Evolutionary conservation across 2,329 filamentous ascomycete genomes (phyloP).

Genomic region (Trichophyton equinum): DNA sequence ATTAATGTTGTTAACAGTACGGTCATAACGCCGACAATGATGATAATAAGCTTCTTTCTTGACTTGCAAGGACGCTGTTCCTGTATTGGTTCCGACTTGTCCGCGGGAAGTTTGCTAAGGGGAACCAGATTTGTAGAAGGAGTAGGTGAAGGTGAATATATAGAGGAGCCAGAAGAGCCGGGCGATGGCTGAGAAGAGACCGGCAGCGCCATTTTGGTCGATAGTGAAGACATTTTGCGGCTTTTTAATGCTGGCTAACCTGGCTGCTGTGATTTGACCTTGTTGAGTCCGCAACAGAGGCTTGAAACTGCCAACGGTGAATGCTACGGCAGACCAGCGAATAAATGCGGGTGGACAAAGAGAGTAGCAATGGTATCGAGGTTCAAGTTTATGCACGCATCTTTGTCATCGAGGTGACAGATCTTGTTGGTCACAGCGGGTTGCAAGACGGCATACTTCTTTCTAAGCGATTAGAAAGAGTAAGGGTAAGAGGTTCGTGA

Average conservation of each 20-base stretch:
- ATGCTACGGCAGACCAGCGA: not conserved
- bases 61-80: not conserved
- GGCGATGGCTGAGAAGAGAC: not conserved
- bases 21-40: not conserved
- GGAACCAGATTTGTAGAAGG: not conserved
- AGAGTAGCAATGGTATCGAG: not conserved
- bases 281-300: not conserved
- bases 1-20: not conserved
- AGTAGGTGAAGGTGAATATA: not conserved
- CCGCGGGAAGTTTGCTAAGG: not conserved
- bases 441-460: not conserved
- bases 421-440: not conserved
- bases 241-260: not conserved
- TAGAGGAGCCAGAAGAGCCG: not conserved
- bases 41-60: not conserved
- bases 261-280: not conserved
- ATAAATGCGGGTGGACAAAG: not conserved
- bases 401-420: not conserved
- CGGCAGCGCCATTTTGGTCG: not conserved
- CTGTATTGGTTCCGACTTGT: not conserved
- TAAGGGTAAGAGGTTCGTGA: too few species aligned
- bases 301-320: not conserved
- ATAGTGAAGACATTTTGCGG: not conserved
- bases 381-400: not conserved
- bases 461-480: not conserved